Evolutionary conservation across 1,284 basidiomycete genomes (phyloP).

Genomic region (Agroathelia rolfsii): DNA sequence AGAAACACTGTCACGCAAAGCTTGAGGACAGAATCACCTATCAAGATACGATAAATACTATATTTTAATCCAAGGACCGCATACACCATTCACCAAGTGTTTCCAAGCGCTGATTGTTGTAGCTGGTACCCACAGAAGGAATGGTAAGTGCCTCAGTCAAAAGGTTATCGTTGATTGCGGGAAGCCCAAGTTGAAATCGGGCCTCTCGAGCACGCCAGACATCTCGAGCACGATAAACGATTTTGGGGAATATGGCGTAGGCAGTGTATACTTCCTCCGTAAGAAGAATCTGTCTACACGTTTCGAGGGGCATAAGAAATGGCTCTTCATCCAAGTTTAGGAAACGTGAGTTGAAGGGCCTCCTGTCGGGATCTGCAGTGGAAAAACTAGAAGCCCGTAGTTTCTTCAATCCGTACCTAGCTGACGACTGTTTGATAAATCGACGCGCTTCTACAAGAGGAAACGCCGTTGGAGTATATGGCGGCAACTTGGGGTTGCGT

Average conservation of each 20-base stretch:
- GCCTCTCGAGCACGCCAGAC: slow-evolving; percentile 48
- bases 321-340: too few species aligned
- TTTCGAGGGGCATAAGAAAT: slow-evolving; percentile 41
- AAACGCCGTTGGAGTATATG: too few species aligned
- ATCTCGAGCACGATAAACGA: slow-evolving; percentile 59
- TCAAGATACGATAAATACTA: too few species aligned
- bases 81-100: too few species aligned
- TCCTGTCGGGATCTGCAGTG: too few species aligned
- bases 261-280: slow-evolving; percentile 35
- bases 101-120: slow-evolving; percentile 76
- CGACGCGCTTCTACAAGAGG: too few species aligned
- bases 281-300: slow-evolving; percentile 42
- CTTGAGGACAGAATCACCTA: slow-evolving; percentile 73
- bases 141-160: slow-evolving; percentile 67
- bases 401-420: too few species aligned
- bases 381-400: too few species aligned
- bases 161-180: slow-evolving; percentile 43
- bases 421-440: too few species aligned
- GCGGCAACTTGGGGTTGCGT: too few species aligned
- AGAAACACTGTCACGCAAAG: slow-evolving; percentile 66
- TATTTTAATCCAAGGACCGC: too few species aligned
- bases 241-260: slow-evolving; percentile 49
- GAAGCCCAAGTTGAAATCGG: slow-evolving; percentile 43
- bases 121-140: slow-evolving; percentile 49
- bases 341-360: too few species aligned